These are phyloP conservation scores for Psilocybe subaeruginosa DNA, from an alignment of 768 basidiomycete species.

Conservation along the genomic window DNA sequence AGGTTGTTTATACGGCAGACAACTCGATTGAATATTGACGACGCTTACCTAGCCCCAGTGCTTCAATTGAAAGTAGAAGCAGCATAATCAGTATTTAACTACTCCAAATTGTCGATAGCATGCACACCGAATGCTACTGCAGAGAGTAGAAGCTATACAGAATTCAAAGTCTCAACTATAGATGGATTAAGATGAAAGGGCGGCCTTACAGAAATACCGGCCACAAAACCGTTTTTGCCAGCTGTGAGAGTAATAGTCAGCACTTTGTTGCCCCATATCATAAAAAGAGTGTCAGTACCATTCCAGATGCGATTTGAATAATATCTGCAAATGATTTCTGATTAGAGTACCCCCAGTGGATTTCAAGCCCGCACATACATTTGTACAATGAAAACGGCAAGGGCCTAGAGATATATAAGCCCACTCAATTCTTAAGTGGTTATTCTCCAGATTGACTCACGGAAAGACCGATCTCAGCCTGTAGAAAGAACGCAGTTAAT, in stretches of 20 bases:
- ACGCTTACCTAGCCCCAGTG: neutral
- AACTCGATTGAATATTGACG: too few species aligned
- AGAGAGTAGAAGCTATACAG: neutral
- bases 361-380: slow-evolving; percentile 13
- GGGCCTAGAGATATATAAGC: slow-evolving; percentile 14
- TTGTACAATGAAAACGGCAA: slow-evolving; percentile 26
- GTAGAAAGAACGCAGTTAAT: neutral
- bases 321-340: neutral
- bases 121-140: neutral
- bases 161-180: neutral
- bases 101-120: neutral
- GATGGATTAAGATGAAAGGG: neutral
- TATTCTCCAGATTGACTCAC: neutral
- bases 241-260: neutral
- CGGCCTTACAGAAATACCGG: neutral
- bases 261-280: neutral
- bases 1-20: too few species aligned
- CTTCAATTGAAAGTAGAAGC: neutral
- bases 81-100: neutral
- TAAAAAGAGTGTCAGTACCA: neutral
- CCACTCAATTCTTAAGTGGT: neutral
- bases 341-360: neutral
- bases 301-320: neutral
- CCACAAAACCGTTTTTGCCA: neutral
- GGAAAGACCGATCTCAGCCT: slow-evolving; percentile 24